Conservation (phyloP, 805 yeast genomes). For the Yamadazyma sp. region DNA sequence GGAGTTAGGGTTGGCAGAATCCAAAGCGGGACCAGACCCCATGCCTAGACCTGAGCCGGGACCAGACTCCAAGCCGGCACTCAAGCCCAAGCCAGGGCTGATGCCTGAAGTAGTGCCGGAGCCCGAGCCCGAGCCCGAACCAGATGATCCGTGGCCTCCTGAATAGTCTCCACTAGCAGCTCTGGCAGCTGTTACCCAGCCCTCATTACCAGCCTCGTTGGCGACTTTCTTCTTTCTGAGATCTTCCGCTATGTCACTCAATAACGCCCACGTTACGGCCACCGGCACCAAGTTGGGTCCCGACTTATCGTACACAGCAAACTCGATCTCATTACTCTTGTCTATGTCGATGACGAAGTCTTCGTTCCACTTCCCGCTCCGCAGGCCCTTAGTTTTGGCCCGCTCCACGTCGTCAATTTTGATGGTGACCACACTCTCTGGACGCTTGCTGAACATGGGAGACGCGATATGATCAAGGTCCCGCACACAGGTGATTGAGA, state of each 20-base stretch:
- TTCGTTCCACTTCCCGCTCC: conserved; percentile 82
- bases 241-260: conserved; percentile 92
- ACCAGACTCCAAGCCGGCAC: neutral
- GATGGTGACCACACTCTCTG: conserved; percentile 74
- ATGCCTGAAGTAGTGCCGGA: neutral
- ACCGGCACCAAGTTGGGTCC: conserved; percentile 76
- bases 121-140: neutral
- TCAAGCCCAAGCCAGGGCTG: neutral
- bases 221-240: conserved; percentile 86
- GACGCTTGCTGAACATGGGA: conserved; percentile 72
- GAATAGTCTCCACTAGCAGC: conserved; percentile 8
- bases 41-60: neutral
- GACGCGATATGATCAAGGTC: conserved; percentile 93
- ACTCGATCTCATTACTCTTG: conserved; percentile 88
- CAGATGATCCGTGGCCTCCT: neutral
- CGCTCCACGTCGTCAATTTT: conserved; percentile 87
- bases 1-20: neutral
- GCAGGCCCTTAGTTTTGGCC: conserved; percentile 70
- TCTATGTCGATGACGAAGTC: conserved; percentile 78
- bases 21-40: neutral
- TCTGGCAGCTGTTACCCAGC: conserved; percentile 72
- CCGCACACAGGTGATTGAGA: conserved; percentile 73
- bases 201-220: conserved; percentile 65
- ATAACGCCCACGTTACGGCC: conserved; percentile 86
- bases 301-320: conserved; percentile 79